phyloP scores from a whole-genome alignment of 2,329 filamentous ascomycete species.

The Metarhizium sp. region DNA sequence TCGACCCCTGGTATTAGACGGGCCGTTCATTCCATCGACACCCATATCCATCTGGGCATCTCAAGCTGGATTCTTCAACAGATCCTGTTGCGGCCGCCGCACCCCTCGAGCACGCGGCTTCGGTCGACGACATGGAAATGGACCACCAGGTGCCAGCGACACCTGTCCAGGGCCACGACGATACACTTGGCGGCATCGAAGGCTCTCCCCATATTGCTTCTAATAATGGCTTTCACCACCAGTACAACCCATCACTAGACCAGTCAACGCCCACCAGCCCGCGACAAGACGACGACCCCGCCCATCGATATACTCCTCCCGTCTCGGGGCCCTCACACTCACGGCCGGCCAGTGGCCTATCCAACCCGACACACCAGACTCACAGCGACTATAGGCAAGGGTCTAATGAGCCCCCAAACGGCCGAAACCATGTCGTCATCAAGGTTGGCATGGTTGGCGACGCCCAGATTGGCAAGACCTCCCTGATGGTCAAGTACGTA shows the following conservation, averaged over 20 bases:
- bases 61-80: slow-evolving; percentile 44
- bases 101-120: slow-evolving; percentile 28
- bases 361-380: slow-evolving; percentile 29
- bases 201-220: slow-evolving; percentile 31
- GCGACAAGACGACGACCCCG: slow-evolving; percentile 33
- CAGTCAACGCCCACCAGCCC: slow-evolving; percentile 33
- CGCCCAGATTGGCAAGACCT: slow-evolving; percentile 98
- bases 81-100: slow-evolving; percentile 16
- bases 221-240: slow-evolving; percentile 30
- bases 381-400: slow-evolving; percentile 36
- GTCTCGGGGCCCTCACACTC: slow-evolving; percentile 37
- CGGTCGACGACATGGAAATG: slow-evolving; percentile 41
- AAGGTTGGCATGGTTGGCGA: slow-evolving; percentile 99
- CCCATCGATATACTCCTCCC: slow-evolving; percentile 36
- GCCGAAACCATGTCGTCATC: slow-evolving; percentile 77
- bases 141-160: slow-evolving; percentile 13
- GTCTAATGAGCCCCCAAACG: slow-evolving; percentile 30
- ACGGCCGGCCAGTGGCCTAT: slow-evolving; percentile 46
- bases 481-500: slow-evolving; percentile 98
- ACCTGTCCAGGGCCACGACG: slow-evolving; percentile 33
- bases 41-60: slow-evolving; percentile 6
- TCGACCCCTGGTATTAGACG: slow-evolving; percentile 4
- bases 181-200: slow-evolving; percentile 40
- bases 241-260: slow-evolving; percentile 41
- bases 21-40: slow-evolving; percentile 6